These are phyloP conservation scores for Solanum bukasovii DNA, from an alignment of 257 asterid genomes.

Conservation along the genomic window DNA sequence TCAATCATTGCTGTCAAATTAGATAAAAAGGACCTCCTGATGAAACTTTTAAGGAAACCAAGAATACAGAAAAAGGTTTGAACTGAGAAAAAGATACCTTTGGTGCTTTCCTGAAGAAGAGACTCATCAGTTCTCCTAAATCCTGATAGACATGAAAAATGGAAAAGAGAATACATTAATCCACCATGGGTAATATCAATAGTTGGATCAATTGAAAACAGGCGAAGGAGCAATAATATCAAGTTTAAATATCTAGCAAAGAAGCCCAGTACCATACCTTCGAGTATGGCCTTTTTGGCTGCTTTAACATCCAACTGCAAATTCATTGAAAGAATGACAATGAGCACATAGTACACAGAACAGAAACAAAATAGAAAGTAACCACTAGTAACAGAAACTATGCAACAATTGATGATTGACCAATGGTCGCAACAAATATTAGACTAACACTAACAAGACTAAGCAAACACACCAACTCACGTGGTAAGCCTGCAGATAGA, in stretches of 20 bases:
- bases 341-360: not conserved
- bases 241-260: not conserved
- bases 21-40: not conserved
- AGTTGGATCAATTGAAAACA: not conserved
- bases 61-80: not conserved
- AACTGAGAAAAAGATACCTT: conserved; percentile 32
- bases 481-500: conserved; percentile 93
- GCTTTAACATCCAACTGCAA: conserved; percentile 78
- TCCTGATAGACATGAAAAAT: conserved; percentile 25
- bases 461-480: conserved; percentile 97
- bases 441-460: conserved; percentile 10
- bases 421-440: conserved; percentile 10
- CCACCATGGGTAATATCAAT: not conserved
- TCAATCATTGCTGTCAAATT: not conserved
- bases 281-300: conserved; percentile 74
- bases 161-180: not conserved
- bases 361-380: not conserved
- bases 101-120: conserved; percentile 64
- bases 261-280: conserved; percentile 30
- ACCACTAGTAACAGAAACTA: not conserved
- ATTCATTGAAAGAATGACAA: conserved; percentile 3
- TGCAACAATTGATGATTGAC: not conserved
- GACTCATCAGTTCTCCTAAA: conserved; percentile 71
- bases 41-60: not conserved
- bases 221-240: not conserved